Evolutionary conservation across 202 grass and related monocot species (phyloP).

Genomic region (Setaria italica): DNA sequence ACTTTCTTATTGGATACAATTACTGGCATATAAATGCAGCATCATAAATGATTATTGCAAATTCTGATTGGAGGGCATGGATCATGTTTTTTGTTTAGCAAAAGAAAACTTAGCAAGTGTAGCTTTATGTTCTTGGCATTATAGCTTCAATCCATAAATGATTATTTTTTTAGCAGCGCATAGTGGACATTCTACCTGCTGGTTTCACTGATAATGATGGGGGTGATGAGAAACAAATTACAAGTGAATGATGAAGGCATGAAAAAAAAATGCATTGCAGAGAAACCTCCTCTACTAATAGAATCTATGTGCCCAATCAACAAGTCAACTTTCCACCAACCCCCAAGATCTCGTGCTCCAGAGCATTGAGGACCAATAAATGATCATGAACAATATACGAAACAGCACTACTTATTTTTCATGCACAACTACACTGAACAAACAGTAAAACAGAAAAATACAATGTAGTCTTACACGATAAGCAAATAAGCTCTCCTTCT

Average conservation of each 20-base stretch:
- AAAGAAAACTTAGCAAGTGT: neutral
- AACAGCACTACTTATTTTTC: neutral
- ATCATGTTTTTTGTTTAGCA: neutral
- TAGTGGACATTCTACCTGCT: neutral
- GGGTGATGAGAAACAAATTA: neutral
- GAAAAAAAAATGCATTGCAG: neutral
- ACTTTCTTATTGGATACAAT: conserved; percentile 1
- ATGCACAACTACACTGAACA: neutral
- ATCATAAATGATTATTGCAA: neutral
- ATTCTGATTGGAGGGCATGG: neutral
- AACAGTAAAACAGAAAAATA: neutral
- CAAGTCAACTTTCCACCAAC: neutral
- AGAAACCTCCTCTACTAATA: neutral
- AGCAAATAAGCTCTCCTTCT: conserved; percentile 93
- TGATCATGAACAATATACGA: neutral
- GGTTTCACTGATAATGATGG: neutral
- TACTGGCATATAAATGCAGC: neutral
- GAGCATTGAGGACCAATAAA: neutral
- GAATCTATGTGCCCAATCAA: neutral
- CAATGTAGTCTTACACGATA: conserved; percentile 67
- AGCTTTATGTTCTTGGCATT: neutral
- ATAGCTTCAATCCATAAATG: conserved; percentile 14
- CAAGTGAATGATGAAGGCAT: neutral
- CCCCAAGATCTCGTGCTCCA: neutral
- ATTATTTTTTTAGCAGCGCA: neutral